Conservation (phyloP, 306 rosid species). For the Hylodesmum podocarpum region DNA sequence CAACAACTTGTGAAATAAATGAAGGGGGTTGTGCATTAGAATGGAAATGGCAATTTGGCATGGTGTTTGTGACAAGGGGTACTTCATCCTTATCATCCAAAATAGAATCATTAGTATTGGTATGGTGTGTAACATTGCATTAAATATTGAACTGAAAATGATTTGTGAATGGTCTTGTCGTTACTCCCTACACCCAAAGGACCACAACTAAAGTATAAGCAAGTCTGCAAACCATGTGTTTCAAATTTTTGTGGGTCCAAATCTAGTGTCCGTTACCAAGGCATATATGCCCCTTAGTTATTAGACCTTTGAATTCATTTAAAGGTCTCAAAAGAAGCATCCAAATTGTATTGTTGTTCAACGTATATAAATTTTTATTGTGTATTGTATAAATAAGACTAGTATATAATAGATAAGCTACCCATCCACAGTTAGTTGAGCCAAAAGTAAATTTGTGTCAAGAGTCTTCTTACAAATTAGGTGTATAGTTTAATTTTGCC, state of each 20-base stretch:
- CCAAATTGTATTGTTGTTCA: background rate
- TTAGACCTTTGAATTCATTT: conserved; percentile 7
- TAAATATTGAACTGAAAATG: background rate
- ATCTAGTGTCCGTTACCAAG: conserved; percentile 8
- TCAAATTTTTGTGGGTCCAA: conserved; percentile 21
- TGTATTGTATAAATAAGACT: background rate
- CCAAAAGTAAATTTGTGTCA: background rate
- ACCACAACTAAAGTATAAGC: conserved; percentile 21
- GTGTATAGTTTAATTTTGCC: background rate
- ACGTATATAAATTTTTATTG: background rate
- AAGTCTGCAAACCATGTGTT: background rate
- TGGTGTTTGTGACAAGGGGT: background rate
- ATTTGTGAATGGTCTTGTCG: background rate
- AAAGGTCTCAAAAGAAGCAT: background rate
- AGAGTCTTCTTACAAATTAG: too few species aligned
- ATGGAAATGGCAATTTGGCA: background rate
- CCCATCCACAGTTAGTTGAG: background rate
- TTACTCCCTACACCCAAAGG: background rate
- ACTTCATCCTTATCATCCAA: too few species aligned
- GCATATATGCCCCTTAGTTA: background rate
- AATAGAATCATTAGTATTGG: background rate
- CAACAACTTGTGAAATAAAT: background rate
- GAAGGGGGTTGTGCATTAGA: background rate
- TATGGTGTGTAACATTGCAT: background rate
- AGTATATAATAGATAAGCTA: background rate